Base-by-base conservation (phyloP, 1,284 basidiomycete genomes). In the Heimioporus retisporus region DNA sequence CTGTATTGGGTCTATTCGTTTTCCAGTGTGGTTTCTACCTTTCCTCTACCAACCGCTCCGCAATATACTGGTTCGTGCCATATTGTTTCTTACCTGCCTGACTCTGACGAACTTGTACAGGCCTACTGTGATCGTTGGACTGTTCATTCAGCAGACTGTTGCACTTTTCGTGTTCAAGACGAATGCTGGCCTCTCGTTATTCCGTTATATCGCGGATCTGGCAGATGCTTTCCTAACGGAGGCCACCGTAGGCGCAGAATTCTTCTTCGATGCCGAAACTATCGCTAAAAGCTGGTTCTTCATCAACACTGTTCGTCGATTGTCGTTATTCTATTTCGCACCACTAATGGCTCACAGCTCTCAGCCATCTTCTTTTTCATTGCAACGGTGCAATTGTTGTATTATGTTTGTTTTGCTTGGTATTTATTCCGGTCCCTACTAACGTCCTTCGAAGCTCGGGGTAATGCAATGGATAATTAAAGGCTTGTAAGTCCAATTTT, bases 381-480 rank as follows among this genome's bases (percentile, higher is more conserved):
- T 73, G 93, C 94, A 28, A 93, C 94, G 72, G 88, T 96, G 68
- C 92, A 96, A 80, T 93, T 95, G 91, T 80, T 94, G 81, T 95
- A 95, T 82, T 92, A 95, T 74, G 81, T 83, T 61, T 55, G 83
- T 73, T 35, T 44, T 28, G 48, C 8, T 50, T 8, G 42, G 35
- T 54, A 6, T 44, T 19, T n/a, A 25, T 25, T 44, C n/a, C 18
- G 15, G 15, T 44, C n/a, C 42, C 65, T 19, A 62, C 31, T 70
- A 46, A 68, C 18, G 4, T 28, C 11, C 54, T 16, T 53, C 55
- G 21, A 68, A 85, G 80, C 84, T 94, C 55, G 93, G 94, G 57
- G 90, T 93, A 56, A 94, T 96, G 93, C 93, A 95, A 82, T 96
- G 94, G 93, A 81, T 96, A 73, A 89, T 96, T 79, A 88, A 88